Percentiles rank a stretch among this genome's conserved stretches.
Conservation (phyloP, 169 alveolate genomes). For the Plasmodium sp. region DNA sequence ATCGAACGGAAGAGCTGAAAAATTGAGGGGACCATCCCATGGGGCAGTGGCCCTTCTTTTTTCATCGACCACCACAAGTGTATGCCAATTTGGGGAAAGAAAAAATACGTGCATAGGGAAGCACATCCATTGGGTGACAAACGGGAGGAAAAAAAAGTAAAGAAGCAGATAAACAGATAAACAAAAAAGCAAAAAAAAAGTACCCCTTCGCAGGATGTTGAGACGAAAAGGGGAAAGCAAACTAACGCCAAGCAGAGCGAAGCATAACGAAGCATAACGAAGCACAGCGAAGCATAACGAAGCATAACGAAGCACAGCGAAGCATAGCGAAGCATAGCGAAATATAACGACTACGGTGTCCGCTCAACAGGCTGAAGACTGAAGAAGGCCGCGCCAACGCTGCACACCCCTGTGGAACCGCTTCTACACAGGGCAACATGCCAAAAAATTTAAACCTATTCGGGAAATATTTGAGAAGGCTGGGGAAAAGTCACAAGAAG, state of each 20-base stretch:
- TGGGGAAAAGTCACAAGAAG: conserved; percentile 80
- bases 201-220: neutral
- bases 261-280: neutral
- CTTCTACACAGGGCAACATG: conserved; percentile 45
- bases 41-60: neutral
- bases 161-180: neutral
- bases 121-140: neutral
- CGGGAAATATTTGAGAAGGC: conserved; percentile 85
- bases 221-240: neutral
- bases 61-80: neutral
- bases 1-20: neutral
- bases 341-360: neutral
- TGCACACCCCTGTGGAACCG: neutral
- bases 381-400: neutral
- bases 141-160: neutral
- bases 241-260: neutral
- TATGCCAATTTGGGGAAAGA: neutral
- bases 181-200: neutral
- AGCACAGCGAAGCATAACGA: neutral
- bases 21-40: neutral
- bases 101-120: neutral
- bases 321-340: neutral
- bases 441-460: conserved; percentile 81
- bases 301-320: neutral
- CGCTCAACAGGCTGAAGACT: neutral